Evolutionary conservation across 768 basidiomycete species (phyloP).

Genomic region (Hericium erinaceus): DNA sequence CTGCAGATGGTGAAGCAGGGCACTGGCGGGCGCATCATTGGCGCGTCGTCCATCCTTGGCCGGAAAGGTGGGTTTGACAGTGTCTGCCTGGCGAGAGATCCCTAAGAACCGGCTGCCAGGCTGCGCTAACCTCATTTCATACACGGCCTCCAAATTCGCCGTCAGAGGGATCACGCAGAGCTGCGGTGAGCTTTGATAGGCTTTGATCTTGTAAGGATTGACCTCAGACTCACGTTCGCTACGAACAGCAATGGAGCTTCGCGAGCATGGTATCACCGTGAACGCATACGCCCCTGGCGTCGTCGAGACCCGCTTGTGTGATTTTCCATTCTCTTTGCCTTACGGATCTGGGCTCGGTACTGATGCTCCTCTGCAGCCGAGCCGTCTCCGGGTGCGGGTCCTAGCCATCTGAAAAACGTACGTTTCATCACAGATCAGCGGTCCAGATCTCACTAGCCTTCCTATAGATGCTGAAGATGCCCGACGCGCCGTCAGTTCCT

Average conservation of each 20-base stretch:
- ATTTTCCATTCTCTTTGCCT: background rate
- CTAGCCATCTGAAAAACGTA: background rate
- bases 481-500: background rate
- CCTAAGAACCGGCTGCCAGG: background rate
- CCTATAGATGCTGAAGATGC: background rate
- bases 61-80: background rate
- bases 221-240: background rate
- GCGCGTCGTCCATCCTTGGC: constrained; percentile 4
- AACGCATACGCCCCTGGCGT: constrained; percentile 16
- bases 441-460: background rate
- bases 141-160: constrained; percentile 24
- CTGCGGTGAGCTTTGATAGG: background rate
- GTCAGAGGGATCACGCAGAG: constrained; percentile 20
- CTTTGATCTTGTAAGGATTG: background rate
- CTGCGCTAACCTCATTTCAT: constrained; percentile 13
- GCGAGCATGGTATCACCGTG: constrained; percentile 15
- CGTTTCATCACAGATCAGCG: background rate
- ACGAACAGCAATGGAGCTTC: constrained; percentile 13
- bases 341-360: background rate
- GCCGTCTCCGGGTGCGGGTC: background rate
- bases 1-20: constrained; percentile 18
- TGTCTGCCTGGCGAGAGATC: background rate
- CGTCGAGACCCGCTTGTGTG: constrained; percentile 14
- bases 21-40: constrained; percentile 17
- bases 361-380: background rate